A percentile compares a stretch with the other conserved stretches of the same genome.
Conservation (phyloP, 2,329 filamentous ascomycete species). For the Cordyceps pruinosa region DNA sequence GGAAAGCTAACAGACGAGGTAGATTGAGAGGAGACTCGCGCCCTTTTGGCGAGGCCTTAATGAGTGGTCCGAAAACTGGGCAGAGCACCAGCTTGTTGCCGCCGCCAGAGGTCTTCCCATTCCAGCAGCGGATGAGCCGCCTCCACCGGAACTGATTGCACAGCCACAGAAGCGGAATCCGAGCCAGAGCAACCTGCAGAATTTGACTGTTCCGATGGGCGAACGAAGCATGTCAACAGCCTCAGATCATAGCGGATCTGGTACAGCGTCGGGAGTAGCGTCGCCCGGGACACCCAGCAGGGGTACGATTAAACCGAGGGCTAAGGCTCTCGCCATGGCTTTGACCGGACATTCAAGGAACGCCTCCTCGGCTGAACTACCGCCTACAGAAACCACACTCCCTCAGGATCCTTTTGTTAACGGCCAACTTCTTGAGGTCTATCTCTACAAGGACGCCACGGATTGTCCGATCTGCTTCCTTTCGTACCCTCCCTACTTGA, state of each 20-base stretch:
- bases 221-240: constrained; percentile 70
- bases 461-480: constrained; percentile 97
- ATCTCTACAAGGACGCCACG: constrained; percentile 80
- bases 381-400: constrained; percentile 70
- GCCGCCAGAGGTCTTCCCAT: constrained; percentile 78
- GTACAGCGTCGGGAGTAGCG: constrained; percentile 47
- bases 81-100: constrained; percentile 90
- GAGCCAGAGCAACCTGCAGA: constrained; percentile 47
- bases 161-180: constrained; percentile 27
- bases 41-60: constrained; percentile 94
- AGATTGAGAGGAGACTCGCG: constrained; percentile 89
- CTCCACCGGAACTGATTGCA: constrained; percentile 56
- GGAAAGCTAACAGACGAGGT: constrained; percentile 1
- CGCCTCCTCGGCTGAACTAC: constrained; percentile 62
- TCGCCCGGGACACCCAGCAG: constrained; percentile 43
- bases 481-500: constrained; percentile 90
- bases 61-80: constrained; percentile 83
- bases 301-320: constrained; percentile 67
- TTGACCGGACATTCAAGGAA: constrained; percentile 69
- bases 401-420: constrained; percentile 84
- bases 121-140: constrained; percentile 75
- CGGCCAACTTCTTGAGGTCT: constrained; percentile 87
- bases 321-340: constrained; percentile 81
- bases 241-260: constrained; percentile 62
- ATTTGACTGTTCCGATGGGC: constrained; percentile 71